These are phyloP conservation scores for Aspergillus avenaceus DNA, from an alignment of 495 filamentous ascomycete genomes.

Conservation along the genomic window DNA sequence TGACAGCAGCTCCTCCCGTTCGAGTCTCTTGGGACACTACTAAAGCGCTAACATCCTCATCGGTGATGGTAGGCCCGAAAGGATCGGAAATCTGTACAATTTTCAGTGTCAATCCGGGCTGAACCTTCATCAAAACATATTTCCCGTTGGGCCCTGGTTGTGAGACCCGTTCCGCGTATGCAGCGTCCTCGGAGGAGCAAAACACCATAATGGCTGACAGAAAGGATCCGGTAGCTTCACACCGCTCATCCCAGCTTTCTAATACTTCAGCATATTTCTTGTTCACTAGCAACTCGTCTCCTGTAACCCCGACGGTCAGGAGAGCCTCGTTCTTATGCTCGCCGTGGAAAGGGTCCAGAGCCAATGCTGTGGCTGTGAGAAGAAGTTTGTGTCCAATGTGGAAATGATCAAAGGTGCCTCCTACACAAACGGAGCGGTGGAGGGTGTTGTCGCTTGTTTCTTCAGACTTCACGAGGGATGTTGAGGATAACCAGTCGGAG, in stretches of 20 bases:
- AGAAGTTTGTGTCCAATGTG: conserved; percentile 95
- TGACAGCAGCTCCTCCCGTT: conserved; percentile 77
- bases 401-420: conserved; percentile 95
- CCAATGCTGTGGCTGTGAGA: conserved; percentile 75
- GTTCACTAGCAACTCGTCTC: conserved; percentile 75
- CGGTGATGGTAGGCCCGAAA: conserved; percentile 88
- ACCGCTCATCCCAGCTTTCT: conserved; percentile 72
- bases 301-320: conserved; percentile 82
- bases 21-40: conserved; percentile 89
- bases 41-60: conserved; percentile 70
- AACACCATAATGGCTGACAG: conserved; percentile 66
- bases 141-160: conserved; percentile 48
- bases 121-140: conserved; percentile 43
- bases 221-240: conserved; percentile 64
- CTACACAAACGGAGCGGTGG: conserved; percentile 68
- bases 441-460: conserved; percentile 16
- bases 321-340: conserved; percentile 31
- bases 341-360: conserved; percentile 47
- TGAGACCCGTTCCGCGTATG: conserved; percentile 27
- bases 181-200: conserved; percentile 20
- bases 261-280: conserved; percentile 83
- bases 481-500: conserved; percentile 21
- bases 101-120: conserved; percentile 52
- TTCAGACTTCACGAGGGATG: conserved; percentile 20
- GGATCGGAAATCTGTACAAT: conserved; percentile 83